A percentile compares a stretch with the other conserved stretches of the same genome.
These are phyloP conservation scores for Schwanniomyces sp. DNA, from an alignment of 805 yeast genomes.

Conservation along the genomic window DNA sequence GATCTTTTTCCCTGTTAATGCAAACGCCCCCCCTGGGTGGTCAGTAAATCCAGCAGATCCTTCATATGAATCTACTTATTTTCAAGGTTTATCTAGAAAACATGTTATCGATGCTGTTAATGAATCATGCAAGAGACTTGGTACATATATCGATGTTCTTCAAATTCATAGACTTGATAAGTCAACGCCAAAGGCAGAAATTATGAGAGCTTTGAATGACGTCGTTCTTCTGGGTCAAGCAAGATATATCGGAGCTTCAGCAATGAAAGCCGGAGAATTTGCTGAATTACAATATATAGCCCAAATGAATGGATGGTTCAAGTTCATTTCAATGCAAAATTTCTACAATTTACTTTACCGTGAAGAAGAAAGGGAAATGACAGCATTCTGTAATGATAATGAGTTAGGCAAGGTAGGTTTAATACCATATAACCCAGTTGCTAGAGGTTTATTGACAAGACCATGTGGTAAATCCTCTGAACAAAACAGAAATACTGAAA, in stretches of 20 bases:
- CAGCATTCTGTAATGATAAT: constrained; percentile 45
- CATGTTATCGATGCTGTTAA: no score
- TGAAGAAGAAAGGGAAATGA: constrained; percentile 62
- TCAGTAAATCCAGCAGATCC: no score
- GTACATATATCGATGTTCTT: constrained; percentile 52
- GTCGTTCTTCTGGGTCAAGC: constrained; percentile 47
- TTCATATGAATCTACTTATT: no score
- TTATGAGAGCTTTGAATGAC: constrained; percentile 56
- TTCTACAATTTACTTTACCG: constrained; percentile 55
- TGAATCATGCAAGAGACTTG: constrained; percentile 41
- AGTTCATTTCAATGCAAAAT: constrained; percentile 60
- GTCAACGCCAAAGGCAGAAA: constrained; percentile 49
- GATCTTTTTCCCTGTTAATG: no score
- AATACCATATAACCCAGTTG: constrained; percentile 62
- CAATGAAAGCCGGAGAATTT: constrained; percentile 57
- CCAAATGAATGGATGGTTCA: constrained; percentile 55
- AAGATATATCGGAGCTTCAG: constrained; percentile 61
- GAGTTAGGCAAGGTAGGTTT: constrained; percentile 49
- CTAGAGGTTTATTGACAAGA: constrained; percentile 53
- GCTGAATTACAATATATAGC: constrained; percentile 55
- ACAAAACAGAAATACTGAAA: no score
- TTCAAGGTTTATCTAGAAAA: no score
- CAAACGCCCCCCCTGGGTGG: no score
- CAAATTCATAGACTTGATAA: constrained; percentile 60
- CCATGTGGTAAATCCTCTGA: constrained; percentile 25